Evolutionary conservation across 306 rosid genomes (phyloP).

Genomic region (Lotus japonicus): DNA sequence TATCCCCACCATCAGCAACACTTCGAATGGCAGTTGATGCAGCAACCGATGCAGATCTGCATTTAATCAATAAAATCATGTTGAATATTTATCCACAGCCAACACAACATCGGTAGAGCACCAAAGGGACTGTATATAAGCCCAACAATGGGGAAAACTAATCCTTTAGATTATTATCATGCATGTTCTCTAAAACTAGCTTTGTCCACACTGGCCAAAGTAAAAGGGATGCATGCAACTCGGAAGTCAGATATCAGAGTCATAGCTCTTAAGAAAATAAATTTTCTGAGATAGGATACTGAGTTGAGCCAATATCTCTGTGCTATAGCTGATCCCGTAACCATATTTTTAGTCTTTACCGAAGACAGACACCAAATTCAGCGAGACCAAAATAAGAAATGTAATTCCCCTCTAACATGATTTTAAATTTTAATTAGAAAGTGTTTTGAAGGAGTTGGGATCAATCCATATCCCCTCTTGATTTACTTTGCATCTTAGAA

Average conservation of each 20-base stretch:
- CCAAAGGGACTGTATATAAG: conserved; percentile 4
- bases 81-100: neutral
- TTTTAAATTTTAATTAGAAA: conserved; percentile 12
- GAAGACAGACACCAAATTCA: neutral
- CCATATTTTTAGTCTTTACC: neutral
- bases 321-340: neutral
- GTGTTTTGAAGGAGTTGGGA: neutral
- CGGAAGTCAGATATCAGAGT: neutral
- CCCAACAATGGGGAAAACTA: neutral
- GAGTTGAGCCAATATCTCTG: neutral
- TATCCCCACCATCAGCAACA: conserved; percentile 33
- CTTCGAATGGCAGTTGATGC: conserved; percentile 57
- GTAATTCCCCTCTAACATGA: neutral
- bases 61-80: conserved; percentile 21
- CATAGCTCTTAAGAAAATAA: conserved; percentile 2
- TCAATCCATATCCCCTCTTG: neutral
- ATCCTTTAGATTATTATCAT: conserved; percentile 3
- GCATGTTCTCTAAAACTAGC: neutral
- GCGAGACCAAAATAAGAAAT: neutral
- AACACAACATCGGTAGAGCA: neutral
- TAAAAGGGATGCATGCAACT: conserved; percentile 18
- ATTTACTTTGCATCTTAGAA: conserved; percentile 10
- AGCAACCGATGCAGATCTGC: conserved; percentile 76
- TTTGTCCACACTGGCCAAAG: conserved; percentile 3
- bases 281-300: neutral